These are phyloP conservation scores for Diophrys appendiculata DNA, from an alignment of 73 alveolate species.

Conservation along the genomic window DNA sequence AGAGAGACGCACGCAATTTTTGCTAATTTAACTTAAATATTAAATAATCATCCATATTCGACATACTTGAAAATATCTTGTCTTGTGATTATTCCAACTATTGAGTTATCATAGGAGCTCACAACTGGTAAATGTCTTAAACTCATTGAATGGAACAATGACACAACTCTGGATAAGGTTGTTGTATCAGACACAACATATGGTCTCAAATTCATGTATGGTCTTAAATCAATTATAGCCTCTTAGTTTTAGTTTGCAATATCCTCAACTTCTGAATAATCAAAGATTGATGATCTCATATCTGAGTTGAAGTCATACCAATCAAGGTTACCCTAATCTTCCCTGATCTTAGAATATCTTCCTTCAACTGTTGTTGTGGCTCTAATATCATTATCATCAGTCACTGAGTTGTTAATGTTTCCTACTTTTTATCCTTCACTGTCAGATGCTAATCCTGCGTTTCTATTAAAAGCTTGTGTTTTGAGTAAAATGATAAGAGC, in stretches of 20 bases:
- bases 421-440: background rate
- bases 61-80: background rate
- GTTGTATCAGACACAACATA: constrained; percentile 2
- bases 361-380: background rate
- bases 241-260: constrained; percentile 15
- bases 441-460: background rate
- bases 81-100: constrained; percentile 6
- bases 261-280: constrained; percentile 29
- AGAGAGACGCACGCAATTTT: too few relatives aligned
- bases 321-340: background rate
- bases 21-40: too few relatives aligned
- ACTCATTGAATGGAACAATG: constrained; percentile 28
- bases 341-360: background rate
- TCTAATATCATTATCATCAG: background rate
- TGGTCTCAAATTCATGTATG: constrained; percentile 44
- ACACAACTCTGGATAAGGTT: constrained; percentile 15
- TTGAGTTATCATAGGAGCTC: background rate
- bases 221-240: constrained; percentile 27
- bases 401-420: background rate
- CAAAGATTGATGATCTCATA: constrained; percentile 10
- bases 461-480: background rate
- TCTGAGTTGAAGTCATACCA: constrained; percentile 49
- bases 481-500: constrained; percentile 20
- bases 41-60: background rate
- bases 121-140: constrained; percentile 43